phyloP scores from a whole-genome alignment of 441 rosid species.

The Gossypium laxum region DNA sequence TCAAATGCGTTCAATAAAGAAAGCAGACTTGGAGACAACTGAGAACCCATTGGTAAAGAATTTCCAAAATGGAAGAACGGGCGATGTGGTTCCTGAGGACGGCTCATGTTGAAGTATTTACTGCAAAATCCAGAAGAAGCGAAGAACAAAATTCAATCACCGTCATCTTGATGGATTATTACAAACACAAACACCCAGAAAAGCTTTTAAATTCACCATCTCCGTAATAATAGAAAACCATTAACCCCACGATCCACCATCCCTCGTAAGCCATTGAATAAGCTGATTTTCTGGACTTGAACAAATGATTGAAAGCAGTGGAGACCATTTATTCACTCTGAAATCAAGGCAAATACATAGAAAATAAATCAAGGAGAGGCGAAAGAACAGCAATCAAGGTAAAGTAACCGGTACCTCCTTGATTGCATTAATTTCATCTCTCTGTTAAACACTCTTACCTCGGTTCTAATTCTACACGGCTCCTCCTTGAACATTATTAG shows the following conservation, averaged over 20 bases:
- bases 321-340: background rate
- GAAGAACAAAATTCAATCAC: background rate
- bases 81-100: constrained; percentile 63
- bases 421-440: background rate
- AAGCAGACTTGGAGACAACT: constrained; percentile 44
- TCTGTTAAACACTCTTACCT: background rate
- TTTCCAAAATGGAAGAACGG: constrained; percentile 73
- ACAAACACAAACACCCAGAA: background rate
- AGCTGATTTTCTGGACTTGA: background rate
- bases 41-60: constrained; percentile 67
- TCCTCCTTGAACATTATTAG: background rate
- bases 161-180: background rate
- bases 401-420: background rate
- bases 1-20: constrained; percentile 51
- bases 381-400: background rate
- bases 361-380: background rate
- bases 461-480: background rate
- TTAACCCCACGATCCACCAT: background rate
- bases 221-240: background rate
- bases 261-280: background rate
- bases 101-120: constrained; percentile 43
- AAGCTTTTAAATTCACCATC: background rate
- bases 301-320: too few species aligned
- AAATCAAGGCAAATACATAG: background rate
- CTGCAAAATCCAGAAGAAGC: constrained; percentile 26